Evolutionary conservation across 345 rosid genomes (phyloP), one percentile per base, ranked within the genome.

Genomic region (Theobroma cacao): DNA sequence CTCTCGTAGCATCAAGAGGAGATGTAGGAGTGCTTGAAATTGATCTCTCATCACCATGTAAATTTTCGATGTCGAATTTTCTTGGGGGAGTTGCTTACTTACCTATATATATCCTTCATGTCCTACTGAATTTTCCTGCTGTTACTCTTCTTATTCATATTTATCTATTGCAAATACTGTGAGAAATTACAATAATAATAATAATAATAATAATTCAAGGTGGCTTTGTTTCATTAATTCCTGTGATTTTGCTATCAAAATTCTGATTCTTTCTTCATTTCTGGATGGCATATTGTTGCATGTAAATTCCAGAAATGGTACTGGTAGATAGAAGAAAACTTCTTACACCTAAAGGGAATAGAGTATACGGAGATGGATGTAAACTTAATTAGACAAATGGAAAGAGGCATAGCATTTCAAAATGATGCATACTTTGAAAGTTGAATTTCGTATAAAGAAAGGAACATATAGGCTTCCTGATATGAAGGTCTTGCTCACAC

Each of bases 1-100:
- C 28, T 80, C 83, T 77, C 59, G 33, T 20, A 60, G 60, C 7
- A 11, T 20, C 33, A 86, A 81, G 81, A 88, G 82, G 67, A 87
- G 92, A 78, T 80, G 93, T 47, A 85, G 80, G 75, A 89, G 91
- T 66, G 76, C 78, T 3, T 87, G 83, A 86, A 31, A 11, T 10
- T 10, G 28, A 9, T 28, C 15, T 28, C 17, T 28, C 31, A 9
- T 34, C 64, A 33, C 33, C 64, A 55, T 73, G 75, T 55, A 71
- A 30, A 50, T 36, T 17, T 70, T 31, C 38, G 3, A 8, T 47
- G 33, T 70, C 56, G 13, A 69, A 20, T 69, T 45, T 15, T 31
- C 22, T 62, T 62, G 22, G 45, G 45, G 7, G 24, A 30, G 26
- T 31, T 70, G 13, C 59, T 30, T 47, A 70, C 24, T 68, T 38